These are phyloP conservation scores for Leucocoprinus leucothites DNA, from an alignment of 768 basidiomycete species.

Conservation along the genomic window DNA sequence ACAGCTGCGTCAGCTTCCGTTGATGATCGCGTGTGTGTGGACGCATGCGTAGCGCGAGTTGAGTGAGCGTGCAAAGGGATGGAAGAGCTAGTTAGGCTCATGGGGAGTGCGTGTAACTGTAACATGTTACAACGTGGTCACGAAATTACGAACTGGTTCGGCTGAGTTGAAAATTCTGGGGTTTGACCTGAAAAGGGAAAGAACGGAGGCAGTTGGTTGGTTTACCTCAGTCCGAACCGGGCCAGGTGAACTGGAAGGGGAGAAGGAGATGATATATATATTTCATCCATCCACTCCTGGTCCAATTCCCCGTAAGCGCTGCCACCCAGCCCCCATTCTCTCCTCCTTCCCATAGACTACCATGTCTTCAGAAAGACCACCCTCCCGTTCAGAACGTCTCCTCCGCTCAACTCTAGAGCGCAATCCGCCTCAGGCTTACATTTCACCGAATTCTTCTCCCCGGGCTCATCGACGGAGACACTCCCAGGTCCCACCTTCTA, in stretches of 20 bases:
- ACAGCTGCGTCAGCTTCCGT: too few species aligned
- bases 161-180: slow-evolving; percentile 2
- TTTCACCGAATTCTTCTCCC: background rate
- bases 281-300: background rate
- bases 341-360: background rate
- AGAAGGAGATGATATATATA: too few species aligned
- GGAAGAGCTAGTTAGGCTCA: too few species aligned
- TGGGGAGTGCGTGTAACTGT: too few species aligned
- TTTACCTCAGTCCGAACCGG: slow-evolving; percentile 5
- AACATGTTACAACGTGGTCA: too few species aligned
- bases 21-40: too few species aligned
- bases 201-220: slow-evolving; percentile 1
- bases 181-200: background rate
- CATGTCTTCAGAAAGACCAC: slow-evolving; percentile 12
- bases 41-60: too few species aligned
- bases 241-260: background rate
- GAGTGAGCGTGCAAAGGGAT: too few species aligned
- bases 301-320: background rate
- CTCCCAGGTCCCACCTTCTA: slow-evolving; percentile 9
- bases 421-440: background rate
- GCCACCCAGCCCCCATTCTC: background rate
- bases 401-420: slow-evolving; percentile 16
- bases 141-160: too few species aligned
- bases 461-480: slow-evolving; percentile 11
- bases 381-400: slow-evolving; percentile 17